phyloP scores from a whole-genome alignment of 805 yeast genomes.

The Candida broadrunensis region DNA sequence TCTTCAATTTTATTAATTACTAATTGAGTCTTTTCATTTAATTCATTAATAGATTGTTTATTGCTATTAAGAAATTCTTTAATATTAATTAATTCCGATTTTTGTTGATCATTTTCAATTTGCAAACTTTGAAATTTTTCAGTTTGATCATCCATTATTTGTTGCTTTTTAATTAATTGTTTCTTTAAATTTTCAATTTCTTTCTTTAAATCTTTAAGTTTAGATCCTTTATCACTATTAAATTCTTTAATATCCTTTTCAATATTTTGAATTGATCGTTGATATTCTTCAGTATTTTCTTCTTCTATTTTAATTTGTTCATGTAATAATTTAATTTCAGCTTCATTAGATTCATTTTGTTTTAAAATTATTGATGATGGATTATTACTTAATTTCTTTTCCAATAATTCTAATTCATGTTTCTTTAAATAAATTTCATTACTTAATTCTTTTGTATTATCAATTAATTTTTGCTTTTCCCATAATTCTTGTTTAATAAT shows the following conservation, averaged over 20 bases:
- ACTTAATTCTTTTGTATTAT: slow-evolving; percentile 53
- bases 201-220: slow-evolving; percentile 59
- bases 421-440: slow-evolving; percentile 53
- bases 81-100: slow-evolving; percentile 49
- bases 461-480: slow-evolving; percentile 41
- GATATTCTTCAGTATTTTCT: slow-evolving; percentile 23
- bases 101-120: slow-evolving; percentile 67
- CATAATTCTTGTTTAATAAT: slow-evolving; percentile 38
- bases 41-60: slow-evolving; percentile 29
- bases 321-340: slow-evolving; percentile 45
- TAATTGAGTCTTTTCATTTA: slow-evolving; percentile 5
- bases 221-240: slow-evolving; percentile 72
- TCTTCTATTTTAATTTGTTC: slow-evolving; percentile 35
- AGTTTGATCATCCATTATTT: slow-evolving; percentile 42
- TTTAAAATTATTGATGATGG: slow-evolving; percentile 54
- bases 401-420: slow-evolving; percentile 58
- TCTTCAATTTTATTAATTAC: slow-evolving; percentile 12
- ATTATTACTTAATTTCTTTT: slow-evolving; percentile 53
- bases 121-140: slow-evolving; percentile 60
- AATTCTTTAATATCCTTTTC: slow-evolving; percentile 83
- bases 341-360: slow-evolving; percentile 43
- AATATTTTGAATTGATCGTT: slow-evolving; percentile 47
- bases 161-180: slow-evolving; percentile 38
- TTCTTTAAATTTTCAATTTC: slow-evolving; percentile 44
- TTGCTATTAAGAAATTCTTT: slow-evolving; percentile 40